A percentile compares a stretch with the other conserved stretches of the same genome.
These are phyloP conservation scores for Pseudonitzschia multistriata DNA, from an alignment of 108 stramenopile species.

Conservation along the genomic window DNA sequence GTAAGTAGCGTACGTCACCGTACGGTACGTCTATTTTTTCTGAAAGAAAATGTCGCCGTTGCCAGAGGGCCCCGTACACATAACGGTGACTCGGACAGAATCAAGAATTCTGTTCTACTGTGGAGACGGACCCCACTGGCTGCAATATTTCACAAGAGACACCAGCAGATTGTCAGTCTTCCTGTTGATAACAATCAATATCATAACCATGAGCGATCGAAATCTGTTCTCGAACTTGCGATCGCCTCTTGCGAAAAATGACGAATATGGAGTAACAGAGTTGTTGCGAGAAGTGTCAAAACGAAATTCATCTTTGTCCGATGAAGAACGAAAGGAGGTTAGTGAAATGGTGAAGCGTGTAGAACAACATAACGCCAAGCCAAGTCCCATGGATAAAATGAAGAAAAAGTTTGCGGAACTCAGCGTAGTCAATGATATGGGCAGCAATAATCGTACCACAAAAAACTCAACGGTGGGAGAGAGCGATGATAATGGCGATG, in stretches of 20 bases:
- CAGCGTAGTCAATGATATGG: neutral
- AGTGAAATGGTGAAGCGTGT: constrained; percentile 24
- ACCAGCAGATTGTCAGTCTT: too few relatives aligned
- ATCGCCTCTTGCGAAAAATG: constrained; percentile 8
- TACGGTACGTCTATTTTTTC: too few relatives aligned
- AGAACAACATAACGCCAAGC: constrained; percentile 15
- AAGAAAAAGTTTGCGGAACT: constrained; percentile 6
- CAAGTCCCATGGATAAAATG: constrained; percentile 5
- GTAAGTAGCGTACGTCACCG: too few relatives aligned
- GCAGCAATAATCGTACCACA: neutral
- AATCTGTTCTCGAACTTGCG: constrained; percentile 5
- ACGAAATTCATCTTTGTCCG: constrained; percentile 6
- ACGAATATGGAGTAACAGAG: constrained; percentile 28
- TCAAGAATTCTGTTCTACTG: too few relatives aligned
- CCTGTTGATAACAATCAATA: too few relatives aligned
- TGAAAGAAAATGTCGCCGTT: too few relatives aligned
- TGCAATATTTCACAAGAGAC: too few relatives aligned
- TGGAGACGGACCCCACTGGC: too few relatives aligned
- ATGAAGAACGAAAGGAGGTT: constrained; percentile 21
- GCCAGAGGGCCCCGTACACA: too few relatives aligned
- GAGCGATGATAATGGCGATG: neutral
- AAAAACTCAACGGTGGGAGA: neutral
- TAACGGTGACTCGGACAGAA: too few relatives aligned
- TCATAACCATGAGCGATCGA: constrained; percentile 5
- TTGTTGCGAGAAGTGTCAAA: constrained; percentile 25